Percentiles rank a stretch among this genome's conserved stretches.
These are phyloP conservation scores for Pouteria glomerata DNA, from an alignment of 148 eudicot genomes.

Conservation along the genomic window DNA sequence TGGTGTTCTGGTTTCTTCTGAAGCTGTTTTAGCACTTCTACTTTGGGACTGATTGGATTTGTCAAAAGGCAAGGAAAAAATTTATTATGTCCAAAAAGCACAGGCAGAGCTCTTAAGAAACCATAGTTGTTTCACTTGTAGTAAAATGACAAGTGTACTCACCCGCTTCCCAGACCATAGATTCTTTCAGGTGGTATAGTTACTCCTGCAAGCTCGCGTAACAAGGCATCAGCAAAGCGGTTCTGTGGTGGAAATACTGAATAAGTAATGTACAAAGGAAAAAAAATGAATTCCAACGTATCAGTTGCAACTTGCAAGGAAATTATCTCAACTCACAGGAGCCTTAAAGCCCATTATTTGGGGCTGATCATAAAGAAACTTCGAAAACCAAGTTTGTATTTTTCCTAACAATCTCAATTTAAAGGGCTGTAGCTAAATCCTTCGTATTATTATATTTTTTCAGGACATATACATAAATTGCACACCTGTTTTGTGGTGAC, in stretches of 20 bases:
- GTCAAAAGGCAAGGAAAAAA: background rate
- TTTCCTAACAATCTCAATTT: background rate
- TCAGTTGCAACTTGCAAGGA: background rate
- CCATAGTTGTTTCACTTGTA: background rate
- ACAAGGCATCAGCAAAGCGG: slow-evolving; percentile 90
- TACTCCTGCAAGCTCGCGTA: slow-evolving; percentile 87
- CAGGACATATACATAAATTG: background rate
- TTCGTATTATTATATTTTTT: background rate
- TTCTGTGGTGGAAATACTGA: slow-evolving; percentile 34
- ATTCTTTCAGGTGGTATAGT: slow-evolving; percentile 85
- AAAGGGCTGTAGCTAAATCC: background rate
- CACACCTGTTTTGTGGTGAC: slow-evolving; percentile 94
- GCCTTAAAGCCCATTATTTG: background rate
- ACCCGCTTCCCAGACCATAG: slow-evolving; percentile 95
- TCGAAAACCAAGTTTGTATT: background rate
- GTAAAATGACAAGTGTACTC: slow-evolving; percentile 16
- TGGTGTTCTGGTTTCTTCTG: slow-evolving; percentile 85
- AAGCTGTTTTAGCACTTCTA: slow-evolving; percentile 87
- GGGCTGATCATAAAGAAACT: background rate
- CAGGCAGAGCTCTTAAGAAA: background rate
- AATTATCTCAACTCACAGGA: background rate
- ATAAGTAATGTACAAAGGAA: background rate
- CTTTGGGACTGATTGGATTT: slow-evolving; percentile 67
- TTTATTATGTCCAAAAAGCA: background rate
- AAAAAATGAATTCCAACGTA: slow-evolving; percentile 1